Percentiles rank a stretch among this genome's conserved stretches.
phyloP scores from a whole-genome alignment of 257 asterid genomes.

The Anisodus tanguticus region DNA sequence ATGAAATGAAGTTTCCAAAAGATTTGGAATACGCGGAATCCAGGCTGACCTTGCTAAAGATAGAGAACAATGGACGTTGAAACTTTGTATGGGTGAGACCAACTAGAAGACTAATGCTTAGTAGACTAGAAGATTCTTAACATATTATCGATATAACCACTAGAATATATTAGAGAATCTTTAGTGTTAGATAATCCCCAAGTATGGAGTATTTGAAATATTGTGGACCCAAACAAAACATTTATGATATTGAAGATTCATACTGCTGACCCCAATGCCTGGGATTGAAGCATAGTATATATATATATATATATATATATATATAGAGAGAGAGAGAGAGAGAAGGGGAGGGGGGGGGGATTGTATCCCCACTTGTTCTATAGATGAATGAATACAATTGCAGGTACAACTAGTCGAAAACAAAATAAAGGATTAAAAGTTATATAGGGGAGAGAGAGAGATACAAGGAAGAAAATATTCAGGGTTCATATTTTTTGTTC shows the following conservation, averaged over 20 bases:
- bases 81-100: not conserved
- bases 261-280: not conserved
- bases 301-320: too few species aligned
- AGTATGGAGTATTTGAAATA: not conserved
- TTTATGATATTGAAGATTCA: not conserved
- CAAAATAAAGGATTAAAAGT: not conserved
- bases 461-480: not conserved
- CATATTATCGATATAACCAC: conserved; percentile 1
- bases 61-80: not conserved
- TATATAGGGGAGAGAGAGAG: not conserved
- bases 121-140: not conserved
- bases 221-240: not conserved
- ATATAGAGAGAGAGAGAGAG: too few species aligned
- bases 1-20: not conserved
- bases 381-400: not conserved
- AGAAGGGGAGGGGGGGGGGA: not conserved
- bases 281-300: not conserved
- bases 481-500: not conserved
- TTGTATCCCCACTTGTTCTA: not conserved
- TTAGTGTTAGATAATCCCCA: not conserved
- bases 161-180: not conserved
- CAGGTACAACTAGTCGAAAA: not conserved
- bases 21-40: not conserved
- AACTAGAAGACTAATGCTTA: not conserved
- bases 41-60: not conserved